These are phyloP conservation scores for Phtheirospermum japonicum DNA, from an alignment of 257 asterid species.

Conservation along the genomic window DNA sequence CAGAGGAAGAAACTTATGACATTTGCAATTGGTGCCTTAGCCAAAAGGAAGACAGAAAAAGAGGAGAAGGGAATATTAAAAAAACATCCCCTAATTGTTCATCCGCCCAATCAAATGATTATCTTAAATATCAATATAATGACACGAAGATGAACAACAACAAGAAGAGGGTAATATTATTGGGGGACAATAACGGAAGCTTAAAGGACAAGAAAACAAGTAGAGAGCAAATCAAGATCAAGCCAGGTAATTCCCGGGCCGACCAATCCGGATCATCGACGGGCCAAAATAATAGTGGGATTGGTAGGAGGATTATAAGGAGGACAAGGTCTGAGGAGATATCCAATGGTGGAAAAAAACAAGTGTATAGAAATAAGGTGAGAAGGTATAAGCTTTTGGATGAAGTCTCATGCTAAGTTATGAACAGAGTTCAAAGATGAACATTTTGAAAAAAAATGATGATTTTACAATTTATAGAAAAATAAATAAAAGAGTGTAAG, in stretches of 20 bases:
- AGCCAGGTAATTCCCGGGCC: slow-evolving; percentile 27
- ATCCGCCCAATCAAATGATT: no score
- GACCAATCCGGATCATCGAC: slow-evolving; percentile 35
- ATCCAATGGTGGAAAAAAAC: slow-evolving; percentile 40
- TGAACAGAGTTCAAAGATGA: no score
- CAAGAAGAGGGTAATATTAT: slow-evolving; percentile 24
- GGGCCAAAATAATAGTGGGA: slow-evolving; percentile 31
- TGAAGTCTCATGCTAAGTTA: slow-evolving; percentile 51
- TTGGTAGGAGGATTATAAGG: slow-evolving; percentile 31
- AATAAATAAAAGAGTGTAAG: no score
- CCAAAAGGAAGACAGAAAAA: slow-evolving; percentile 26
- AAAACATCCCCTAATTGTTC: slow-evolving; percentile 27
- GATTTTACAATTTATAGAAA: no score
- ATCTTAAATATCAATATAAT: slow-evolving; percentile 16
- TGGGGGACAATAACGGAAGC: slow-evolving; percentile 17
- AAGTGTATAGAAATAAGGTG: slow-evolving; percentile 51
- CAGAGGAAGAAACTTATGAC: slow-evolving; percentile 44
- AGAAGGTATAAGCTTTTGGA: slow-evolving; percentile 73
- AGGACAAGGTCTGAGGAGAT: slow-evolving; percentile 53
- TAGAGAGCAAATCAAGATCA: slow-evolving; percentile 34
- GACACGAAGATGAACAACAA: slow-evolving; percentile 31
- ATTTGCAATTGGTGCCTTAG: slow-evolving; percentile 73
- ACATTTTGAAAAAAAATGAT: no score
- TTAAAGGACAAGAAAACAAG: slow-evolving; percentile 16
- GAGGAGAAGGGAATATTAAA: slow-evolving; percentile 18